A percentile compares a stretch with the other conserved stretches of the same genome.
Conservation (phyloP, 2,329 filamentous ascomycete genomes). For the Colletotrichum musicola region DNA sequence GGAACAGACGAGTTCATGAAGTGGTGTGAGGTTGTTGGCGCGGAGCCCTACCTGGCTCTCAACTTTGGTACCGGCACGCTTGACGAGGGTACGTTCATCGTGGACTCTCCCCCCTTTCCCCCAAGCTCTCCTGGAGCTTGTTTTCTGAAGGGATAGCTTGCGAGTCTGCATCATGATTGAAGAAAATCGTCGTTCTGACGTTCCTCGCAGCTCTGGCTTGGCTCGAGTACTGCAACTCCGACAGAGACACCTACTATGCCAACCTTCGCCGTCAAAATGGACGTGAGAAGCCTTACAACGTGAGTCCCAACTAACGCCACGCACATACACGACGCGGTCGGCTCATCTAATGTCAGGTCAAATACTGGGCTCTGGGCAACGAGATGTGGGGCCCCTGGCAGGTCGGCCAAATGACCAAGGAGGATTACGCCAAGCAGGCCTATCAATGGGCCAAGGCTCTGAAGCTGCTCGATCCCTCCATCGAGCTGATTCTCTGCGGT, state of each 20-base stretch:
- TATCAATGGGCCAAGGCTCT: constrained; percentile 80
- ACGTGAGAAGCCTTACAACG: constrained; percentile 79
- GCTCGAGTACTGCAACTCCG: constrained; percentile 89
- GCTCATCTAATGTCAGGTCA: constrained; percentile 60
- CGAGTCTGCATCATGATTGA: too few species aligned
- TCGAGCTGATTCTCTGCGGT: constrained; percentile 80
- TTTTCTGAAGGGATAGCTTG: not conserved
- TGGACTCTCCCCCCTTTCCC: not conserved
- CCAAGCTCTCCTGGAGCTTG: not conserved
- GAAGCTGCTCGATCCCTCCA: constrained; percentile 77
- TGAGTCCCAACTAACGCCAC: constrained; percentile 21
- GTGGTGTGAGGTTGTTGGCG: constrained; percentile 80
- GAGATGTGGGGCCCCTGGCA: constrained; percentile 77
- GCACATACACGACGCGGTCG: too few species aligned
- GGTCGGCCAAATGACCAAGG: constrained; percentile 76
- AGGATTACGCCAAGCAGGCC: constrained; percentile 76
- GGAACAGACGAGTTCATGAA: constrained; percentile 90
- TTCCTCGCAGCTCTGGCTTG: constrained; percentile 71
- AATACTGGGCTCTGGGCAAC: constrained; percentile 90
- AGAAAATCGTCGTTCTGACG: not conserved
- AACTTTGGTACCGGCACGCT: constrained; percentile 83
- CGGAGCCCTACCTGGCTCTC: constrained; percentile 83
- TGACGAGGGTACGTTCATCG: constrained; percentile 47
- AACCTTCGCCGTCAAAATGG: constrained; percentile 84
- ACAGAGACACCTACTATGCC: constrained; percentile 83